Evolutionary conservation across 306 rosid species (phyloP).

Genomic region (Crataegus laevigata): DNA sequence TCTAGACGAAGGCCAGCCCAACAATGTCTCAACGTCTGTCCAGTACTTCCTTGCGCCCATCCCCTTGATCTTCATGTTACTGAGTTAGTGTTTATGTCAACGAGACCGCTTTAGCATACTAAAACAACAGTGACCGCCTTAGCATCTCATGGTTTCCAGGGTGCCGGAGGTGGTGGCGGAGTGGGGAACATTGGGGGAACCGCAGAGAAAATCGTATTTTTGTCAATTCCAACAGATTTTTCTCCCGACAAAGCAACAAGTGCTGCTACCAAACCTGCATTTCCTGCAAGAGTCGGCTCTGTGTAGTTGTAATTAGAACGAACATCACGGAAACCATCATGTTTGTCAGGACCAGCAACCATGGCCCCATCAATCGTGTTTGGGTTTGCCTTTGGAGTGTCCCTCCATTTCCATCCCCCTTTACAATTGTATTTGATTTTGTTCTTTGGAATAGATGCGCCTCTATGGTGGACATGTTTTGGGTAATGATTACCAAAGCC

Average conservation of each 20-base stretch:
- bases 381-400: slow-evolving; percentile 69
- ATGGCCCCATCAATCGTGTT: slow-evolving; percentile 79
- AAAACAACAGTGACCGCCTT: background rate
- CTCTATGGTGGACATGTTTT: slow-evolving; percentile 91
- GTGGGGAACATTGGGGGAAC: slow-evolving; percentile 98
- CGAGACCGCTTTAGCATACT: slow-evolving; percentile 23
- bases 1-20: slow-evolving; percentile 25
- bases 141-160: slow-evolving; percentile 75
- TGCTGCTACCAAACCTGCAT: slow-evolving; percentile 94
- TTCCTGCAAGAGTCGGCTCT: slow-evolving; percentile 92
- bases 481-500: slow-evolving; percentile 90
- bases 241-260: slow-evolving; percentile 88
- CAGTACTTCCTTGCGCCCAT: slow-evolving; percentile 9
- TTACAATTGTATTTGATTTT: slow-evolving; percentile 81
- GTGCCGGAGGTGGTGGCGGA: slow-evolving; percentile 99
- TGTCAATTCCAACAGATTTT: slow-evolving; percentile 52
- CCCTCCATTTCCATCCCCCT: slow-evolving; percentile 99
- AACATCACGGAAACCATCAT: slow-evolving; percentile 84
- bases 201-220: slow-evolving; percentile 85
- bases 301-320: slow-evolving; percentile 89
- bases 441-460: slow-evolving; percentile 86
- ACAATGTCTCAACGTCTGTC: slow-evolving; percentile 11
- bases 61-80: slow-evolving; percentile 25
- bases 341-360: slow-evolving; percentile 98
- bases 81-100: slow-evolving; percentile 27